Evolutionary conservation across 345 rosid species (phyloP), one percentile per base, ranked within the genome.

Genomic region (Citrus hindsii): DNA sequence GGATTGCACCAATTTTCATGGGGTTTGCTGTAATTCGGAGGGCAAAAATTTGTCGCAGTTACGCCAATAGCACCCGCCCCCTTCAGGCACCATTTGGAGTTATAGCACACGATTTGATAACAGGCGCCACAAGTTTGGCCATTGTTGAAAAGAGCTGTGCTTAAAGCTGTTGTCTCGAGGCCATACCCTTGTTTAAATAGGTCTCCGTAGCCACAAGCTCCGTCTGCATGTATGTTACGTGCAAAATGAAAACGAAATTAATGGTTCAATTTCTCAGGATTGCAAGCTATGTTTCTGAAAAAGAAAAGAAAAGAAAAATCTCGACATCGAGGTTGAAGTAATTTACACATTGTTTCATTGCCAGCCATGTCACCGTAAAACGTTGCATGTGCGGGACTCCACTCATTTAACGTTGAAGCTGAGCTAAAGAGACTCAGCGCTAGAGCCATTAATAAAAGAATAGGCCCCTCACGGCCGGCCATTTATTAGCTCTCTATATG

Each of bases 41-140:
- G 80, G 67, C 88, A 86, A 69, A 86, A 86, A 32, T 83, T 83
- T 16, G 81, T 88, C 16, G 61, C 83, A 3, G 82, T 78, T 28
- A 85, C 83, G 0, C 33, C 72, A 13, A 82, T 70, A 63, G 73
- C 74, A 10, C 22, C 58, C 21, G 21, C 22, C 21, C 76, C 81
- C 5, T 83, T 79, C 9, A 80, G 63, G 76, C 87, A 85, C 85
- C 84, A 80, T 66, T 64, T n/a, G 71, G 82, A 74, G 27, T 81
- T 62, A 25, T 79, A 78, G 46, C 90, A 83, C 60, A 64, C 10
- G 32, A 85, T 48, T 59, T 83, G 60, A 51, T 76, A 85, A 58
- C 87, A 85, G 42, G 86, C 86, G 22, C 88, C 87, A 51, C 88
- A 85, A 78, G 83, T 80, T 77, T 28, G 80, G 51, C 88, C 88